Evolutionary conservation across 2,329 filamentous ascomycete species (phyloP).

Genomic region (Paracorniculantispora psalliotae): DNA sequence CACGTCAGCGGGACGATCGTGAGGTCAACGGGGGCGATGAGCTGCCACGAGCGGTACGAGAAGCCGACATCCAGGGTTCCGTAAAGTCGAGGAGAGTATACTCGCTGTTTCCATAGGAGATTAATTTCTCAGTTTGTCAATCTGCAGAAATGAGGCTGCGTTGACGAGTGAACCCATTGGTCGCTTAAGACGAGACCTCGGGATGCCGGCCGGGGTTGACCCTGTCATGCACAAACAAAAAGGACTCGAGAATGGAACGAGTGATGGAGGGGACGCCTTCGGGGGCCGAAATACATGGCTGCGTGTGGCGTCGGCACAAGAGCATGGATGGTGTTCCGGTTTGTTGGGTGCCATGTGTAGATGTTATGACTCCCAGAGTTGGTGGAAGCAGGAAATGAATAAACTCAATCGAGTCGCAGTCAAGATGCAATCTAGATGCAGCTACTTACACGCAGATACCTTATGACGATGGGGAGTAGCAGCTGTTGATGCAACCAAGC

Average conservation of each 20-base stretch:
- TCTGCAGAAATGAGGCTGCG: not conserved
- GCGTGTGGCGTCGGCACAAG: not conserved
- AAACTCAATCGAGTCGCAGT: too few relatives aligned
- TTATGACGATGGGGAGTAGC: not conserved
- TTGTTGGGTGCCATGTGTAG: too few relatives aligned
- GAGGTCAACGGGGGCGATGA: not conserved
- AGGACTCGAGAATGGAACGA: not conserved
- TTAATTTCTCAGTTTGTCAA: too few relatives aligned
- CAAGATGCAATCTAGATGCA: too few relatives aligned
- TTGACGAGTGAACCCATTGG: not conserved
- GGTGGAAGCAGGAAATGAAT: too few relatives aligned
- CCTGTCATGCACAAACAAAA: not conserved
- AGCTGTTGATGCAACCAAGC: not conserved
- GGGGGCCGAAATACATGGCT: constrained; percentile 3
- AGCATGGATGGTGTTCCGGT: not conserved
- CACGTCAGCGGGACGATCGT: not conserved
- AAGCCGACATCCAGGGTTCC: not conserved
- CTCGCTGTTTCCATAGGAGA: too few relatives aligned
- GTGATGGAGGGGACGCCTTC: not conserved
- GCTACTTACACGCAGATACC: too few relatives aligned
- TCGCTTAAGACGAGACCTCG: too few relatives aligned
- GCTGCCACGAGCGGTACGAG: not conserved
- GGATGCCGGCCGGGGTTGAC: not conserved
- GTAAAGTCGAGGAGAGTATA: too few relatives aligned
- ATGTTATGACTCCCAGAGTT: too few relatives aligned